Evolutionary conservation across 768 basidiomycete species (phyloP).

Genomic region (Psilocybe tampanensis): DNA sequence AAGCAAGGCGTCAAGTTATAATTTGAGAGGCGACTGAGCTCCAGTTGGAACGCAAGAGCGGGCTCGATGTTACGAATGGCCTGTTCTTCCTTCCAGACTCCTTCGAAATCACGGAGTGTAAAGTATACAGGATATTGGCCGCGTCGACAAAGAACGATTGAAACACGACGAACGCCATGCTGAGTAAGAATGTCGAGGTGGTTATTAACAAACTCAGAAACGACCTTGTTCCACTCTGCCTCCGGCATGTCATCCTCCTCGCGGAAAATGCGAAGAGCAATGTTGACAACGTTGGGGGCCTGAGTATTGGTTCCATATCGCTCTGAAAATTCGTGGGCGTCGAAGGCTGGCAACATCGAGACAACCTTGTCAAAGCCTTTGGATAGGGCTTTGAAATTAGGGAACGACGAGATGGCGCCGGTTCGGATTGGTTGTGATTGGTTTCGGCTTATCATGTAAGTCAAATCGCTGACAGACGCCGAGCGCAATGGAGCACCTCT

Average conservation of each 20-base stretch:
- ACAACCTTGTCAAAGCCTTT: conserved; percentile 79
- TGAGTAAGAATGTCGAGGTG: conserved; percentile 59
- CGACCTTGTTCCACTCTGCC: conserved; percentile 73
- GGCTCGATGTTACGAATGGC: conserved; percentile 99
- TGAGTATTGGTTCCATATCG: conserved; percentile 74
- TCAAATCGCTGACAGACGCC: conserved; percentile 94
- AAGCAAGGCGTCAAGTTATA: conserved; percentile 97
- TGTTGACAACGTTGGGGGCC: conserved; percentile 91
- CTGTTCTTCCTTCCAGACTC: conserved; percentile 89
- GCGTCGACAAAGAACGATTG: conserved; percentile 88
- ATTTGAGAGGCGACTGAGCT: conserved; percentile 93
- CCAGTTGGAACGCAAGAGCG: conserved; percentile 96
- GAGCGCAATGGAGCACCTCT: conserved; percentile 69
- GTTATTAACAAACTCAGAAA: conserved; percentile 73
- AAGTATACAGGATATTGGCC: conserved; percentile 94
- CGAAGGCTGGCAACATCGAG: conserved; percentile 73
- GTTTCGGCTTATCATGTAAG: conserved; percentile 85
- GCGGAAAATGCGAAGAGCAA: conserved; percentile 88
- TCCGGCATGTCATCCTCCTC: conserved; percentile 78
- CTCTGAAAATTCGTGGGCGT: conserved; percentile 68
- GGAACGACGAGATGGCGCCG: conserved; percentile 92
- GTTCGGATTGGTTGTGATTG: conserved; percentile 89
- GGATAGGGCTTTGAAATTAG: conserved; percentile 65
- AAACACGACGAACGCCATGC: conserved; percentile 90
- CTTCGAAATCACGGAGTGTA: conserved; percentile 78